Evolutionary conservation across 164 flowering plant species (phyloP), one percentile per base, ranked within the genome.

Genomic region (Santalum album): DNA sequence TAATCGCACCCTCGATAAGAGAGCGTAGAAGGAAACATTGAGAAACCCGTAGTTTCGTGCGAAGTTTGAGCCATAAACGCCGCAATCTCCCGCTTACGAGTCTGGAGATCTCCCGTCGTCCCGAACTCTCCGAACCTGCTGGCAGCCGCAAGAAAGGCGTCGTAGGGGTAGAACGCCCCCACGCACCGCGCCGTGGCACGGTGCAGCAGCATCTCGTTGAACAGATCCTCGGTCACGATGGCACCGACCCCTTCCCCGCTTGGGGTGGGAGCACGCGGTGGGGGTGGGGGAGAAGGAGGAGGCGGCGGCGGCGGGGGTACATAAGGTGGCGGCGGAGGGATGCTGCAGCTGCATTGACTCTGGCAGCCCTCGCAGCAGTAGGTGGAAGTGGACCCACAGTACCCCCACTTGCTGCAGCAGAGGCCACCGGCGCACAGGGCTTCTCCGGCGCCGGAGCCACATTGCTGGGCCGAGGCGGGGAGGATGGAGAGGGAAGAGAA

Each of bases 311-410:
- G 40, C 2, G 40, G 40, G 7, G 40, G 40, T 10, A 9, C 19
- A 3, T 17, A 7, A 7, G 45, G 12, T 7, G 20, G 21, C 21
- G 21, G 7, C 21, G 45, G 45, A 6, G 45, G 45, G 21, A 42
- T 1, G 45, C 4, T 17, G 45, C 45, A 42, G 27, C 0, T 17
- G 51, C 51, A 49, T 14, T 49, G 25, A 27, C 51, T 49, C 14
- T 22, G 51, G 51, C 51, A 49, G 26, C 51, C 51, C 6, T 25
- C 18, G 51, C 51, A 23, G 51, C 51, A 49, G 51, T 49, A 23
- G 27, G 15, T 7, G 27, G 27, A 22, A 6, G 27, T 22, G 51
- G 25, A 22, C 27, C 51, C 51, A 14, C 51, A 49, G 27, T 25
- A 49, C 9, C 51, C 51, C 27, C 27, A 49, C 27, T 49, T 22